Percentiles rank a stretch among this genome's conserved stretches.
Evolutionary conservation across 2,329 filamentous ascomycete species (phyloP).

Genomic region (Cercospora citrullina): DNA sequence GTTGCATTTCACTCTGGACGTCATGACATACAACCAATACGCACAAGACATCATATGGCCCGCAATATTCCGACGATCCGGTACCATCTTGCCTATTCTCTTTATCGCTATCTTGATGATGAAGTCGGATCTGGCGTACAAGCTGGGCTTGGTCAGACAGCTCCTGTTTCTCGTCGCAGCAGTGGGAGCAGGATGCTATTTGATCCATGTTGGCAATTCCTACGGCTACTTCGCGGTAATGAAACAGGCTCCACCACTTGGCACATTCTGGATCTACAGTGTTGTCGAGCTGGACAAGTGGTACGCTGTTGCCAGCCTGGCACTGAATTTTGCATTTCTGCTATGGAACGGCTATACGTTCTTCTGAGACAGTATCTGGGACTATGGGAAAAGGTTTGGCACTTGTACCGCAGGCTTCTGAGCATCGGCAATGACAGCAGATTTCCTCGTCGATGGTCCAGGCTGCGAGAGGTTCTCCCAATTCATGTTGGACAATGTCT

Average conservation of each 20-base stretch:
- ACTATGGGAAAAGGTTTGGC: background rate
- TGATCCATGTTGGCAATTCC: slow-evolving; percentile 78
- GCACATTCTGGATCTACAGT: slow-evolving; percentile 89
- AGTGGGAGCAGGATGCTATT: slow-evolving; percentile 68
- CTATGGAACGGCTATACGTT: slow-evolving; percentile 55
- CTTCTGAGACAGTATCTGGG: slow-evolving; percentile 22
- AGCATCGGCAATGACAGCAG: background rate
- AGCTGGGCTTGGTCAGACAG: slow-evolving; percentile 49
- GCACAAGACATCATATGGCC: slow-evolving; percentile 64
- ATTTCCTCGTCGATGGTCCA: background rate
- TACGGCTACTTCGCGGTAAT: slow-evolving; percentile 83
- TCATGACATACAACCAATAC: slow-evolving; percentile 77
- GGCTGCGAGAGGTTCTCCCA: background rate
- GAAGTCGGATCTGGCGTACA: slow-evolving; percentile 43
- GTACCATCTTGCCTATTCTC: slow-evolving; percentile 48
- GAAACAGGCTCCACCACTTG: slow-evolving; percentile 86
- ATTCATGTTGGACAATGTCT: background rate
- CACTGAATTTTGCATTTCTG: slow-evolving; percentile 53
- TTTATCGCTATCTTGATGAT: slow-evolving; percentile 48
- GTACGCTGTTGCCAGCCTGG: slow-evolving; percentile 60
- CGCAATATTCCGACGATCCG: slow-evolving; percentile 55
- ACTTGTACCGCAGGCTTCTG: background rate
- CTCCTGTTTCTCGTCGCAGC: slow-evolving; percentile 64
- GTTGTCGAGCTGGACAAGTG: slow-evolving; percentile 79
- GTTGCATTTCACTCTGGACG: slow-evolving; percentile 75